Conservation (phyloP, 345 rosid genomes). For the Hypericum androsaemum region DNA sequence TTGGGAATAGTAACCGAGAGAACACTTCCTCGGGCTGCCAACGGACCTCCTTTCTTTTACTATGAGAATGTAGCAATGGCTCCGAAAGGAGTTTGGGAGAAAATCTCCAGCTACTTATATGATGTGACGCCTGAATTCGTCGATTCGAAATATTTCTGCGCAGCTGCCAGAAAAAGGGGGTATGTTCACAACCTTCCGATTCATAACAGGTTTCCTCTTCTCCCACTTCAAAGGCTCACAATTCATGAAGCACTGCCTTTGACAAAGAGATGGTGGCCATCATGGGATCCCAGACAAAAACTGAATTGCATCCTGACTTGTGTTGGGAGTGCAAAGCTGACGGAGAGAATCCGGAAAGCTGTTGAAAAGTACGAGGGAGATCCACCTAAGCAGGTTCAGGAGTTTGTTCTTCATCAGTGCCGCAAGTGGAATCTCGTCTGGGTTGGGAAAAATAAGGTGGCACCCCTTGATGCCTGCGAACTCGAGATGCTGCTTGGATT, state of each 20-base stretch:
- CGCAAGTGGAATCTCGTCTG: conserved; percentile 86
- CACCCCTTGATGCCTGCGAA: conserved; percentile 86
- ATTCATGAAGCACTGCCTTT: conserved; percentile 68
- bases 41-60: conserved; percentile 76
- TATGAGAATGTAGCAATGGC: conserved; percentile 91
- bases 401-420: conserved; percentile 54
- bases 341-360: conserved; percentile 61
- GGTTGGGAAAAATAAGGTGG: conserved; percentile 85
- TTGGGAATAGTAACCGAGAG: conserved; percentile 18
- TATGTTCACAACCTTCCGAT: conserved; percentile 81
- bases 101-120: conserved; percentile 54
- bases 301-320: conserved; percentile 73
- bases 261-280: conserved; percentile 80
- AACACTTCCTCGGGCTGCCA: conserved; percentile 45
- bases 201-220: conserved; percentile 45
- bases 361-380: conserved; percentile 42
- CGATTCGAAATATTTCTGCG: conserved; percentile 72
- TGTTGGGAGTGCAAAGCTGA: conserved; percentile 54
- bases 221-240: conserved; percentile 60
- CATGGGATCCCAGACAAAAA: conserved; percentile 70
- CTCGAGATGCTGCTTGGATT: conserved; percentile 84
- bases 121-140: conserved; percentile 80
- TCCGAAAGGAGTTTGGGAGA: conserved; percentile 91
- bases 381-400: conserved; percentile 44
- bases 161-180: conserved; percentile 86